Base-by-base conservation (phyloP, 2,329 filamentous ascomycete species). In the Fonsecaea monophora region DNA sequence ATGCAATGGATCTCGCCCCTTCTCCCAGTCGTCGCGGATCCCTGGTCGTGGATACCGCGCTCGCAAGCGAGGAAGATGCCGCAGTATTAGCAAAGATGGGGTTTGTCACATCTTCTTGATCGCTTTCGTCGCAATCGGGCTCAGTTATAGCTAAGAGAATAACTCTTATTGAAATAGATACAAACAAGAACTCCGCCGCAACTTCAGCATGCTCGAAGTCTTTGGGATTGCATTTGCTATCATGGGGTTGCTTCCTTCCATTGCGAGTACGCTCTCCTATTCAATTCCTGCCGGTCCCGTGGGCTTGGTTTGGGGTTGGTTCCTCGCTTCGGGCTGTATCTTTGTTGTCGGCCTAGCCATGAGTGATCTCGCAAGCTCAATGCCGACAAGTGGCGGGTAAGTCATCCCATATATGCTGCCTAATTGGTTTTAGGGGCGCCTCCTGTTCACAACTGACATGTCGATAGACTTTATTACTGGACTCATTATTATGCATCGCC, bases 241-340 rank as follows among this genome's bases (percentile, higher is more conserved):
- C 70, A 88, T 89, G 85, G 86, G 86, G 1, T 74, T 89, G 6
- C 76, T 88, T 1, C 86, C 86, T 0, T 88, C 86, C 3, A 88
- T 88, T 68, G 85, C 86, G 5, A 85, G 84, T 35, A 88, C 86
- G 0, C 76, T 88, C 12, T 74, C 84, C 0, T 88, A 87, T 70
- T 87, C 85, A 3, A 79, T 89, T 48, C 85, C 86, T 1, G 83
- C 85, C 5, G 86, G 86, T 0, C 86, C 86, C 0, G 85, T 82
- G 2, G 86, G 86, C 3, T 86, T 88, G 82, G 85, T 88, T 62
- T 88, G 86, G 85, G 80, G 81, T 32, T 88, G 86, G 86, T 84
- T 88, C 67, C 74, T 83, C n/a, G 85, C 86, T 10, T 84, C 82
- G 62, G 79, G 77, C 30, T 84, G 86, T 70, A 87, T 88, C 67